Base-by-base conservation (phyloP, 2,329 filamentous ascomycete genomes). In the Alternaria brassicicola region DNA sequence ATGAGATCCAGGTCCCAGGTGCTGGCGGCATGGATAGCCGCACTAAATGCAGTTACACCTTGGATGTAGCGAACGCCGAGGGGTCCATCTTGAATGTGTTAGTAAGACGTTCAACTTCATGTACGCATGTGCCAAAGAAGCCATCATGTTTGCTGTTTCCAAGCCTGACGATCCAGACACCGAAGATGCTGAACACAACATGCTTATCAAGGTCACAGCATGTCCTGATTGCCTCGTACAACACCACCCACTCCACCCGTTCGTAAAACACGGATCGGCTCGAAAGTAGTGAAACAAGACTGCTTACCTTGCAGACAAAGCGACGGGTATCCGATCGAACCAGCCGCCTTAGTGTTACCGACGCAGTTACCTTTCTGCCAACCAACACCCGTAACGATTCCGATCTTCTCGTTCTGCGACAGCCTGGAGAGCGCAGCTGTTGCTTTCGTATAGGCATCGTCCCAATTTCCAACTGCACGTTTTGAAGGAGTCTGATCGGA, bases 1-100 rank as follows among this genome's bases (percentile, higher is more conserved):
- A 77, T 70, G n/a, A 78, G 66, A 10, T 67, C 64, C 15, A 67
- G 52, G 54, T 74, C 78, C 78, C 70, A 79, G 6, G 79, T 80
- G 23, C 72, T 69, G 10, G 74, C 75, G 3, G 72, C 74, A 7
- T 77, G 72, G n/a, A 80, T 66, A 5, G 76, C 78, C 12, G 77
- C 72, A 3, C 77, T 66, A 53, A 79, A 80, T 2, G 76, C 78
- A 5, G 76, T 78, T 13, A 65, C 74, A 30, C 73, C 75, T 28
- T 69, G 65, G 13, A 77, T 67, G 48, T 77, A 78, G 25, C 77
- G 74, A 31, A 79, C 66, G 13, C 77, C 78, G 9, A 78, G 64
- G 6, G 78, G 78, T 1, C 78, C 76, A 59, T 80, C 76, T 63
- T 70, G 55, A 43, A 25, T 10, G 13, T 33, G 43, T 66, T 41